Evolutionary conservation across 805 yeast genomes (phyloP).

Genomic region (Zygoascus flipseniorum): DNA sequence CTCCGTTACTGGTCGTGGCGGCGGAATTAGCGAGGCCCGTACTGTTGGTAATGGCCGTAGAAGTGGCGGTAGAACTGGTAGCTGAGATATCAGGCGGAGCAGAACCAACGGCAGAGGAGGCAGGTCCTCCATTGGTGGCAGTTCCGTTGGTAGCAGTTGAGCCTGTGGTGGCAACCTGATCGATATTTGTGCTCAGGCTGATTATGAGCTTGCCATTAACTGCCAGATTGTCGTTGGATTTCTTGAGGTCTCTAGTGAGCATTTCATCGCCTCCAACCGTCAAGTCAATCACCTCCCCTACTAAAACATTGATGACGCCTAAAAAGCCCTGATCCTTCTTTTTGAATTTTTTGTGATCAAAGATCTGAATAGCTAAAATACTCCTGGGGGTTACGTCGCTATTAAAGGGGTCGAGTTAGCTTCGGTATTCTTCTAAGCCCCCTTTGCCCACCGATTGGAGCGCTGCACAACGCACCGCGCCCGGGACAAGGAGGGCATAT

Average conservation of each 20-base stretch:
- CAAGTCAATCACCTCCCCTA: conserved; percentile 77
- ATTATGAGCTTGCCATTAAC: conserved; percentile 91
- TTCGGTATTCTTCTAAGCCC: neutral
- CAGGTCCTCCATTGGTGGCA: neutral
- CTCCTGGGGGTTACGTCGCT: conserved; percentile 61
- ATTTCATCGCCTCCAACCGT: conserved; percentile 50
- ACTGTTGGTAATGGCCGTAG: neutral
- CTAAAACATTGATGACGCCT: conserved; percentile 87
- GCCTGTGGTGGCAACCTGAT: conserved; percentile 17
- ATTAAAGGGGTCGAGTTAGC: conserved; percentile 3
- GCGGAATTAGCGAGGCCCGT: neutral
- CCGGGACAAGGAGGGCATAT: no score
- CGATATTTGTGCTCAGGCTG: conserved; percentile 28
- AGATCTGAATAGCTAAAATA: conserved; percentile 84
- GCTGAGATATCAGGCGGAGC: conserved; percentile 10
- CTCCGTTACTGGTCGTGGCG: conserved; percentile 15
- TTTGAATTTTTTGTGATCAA: conserved; percentile 95
- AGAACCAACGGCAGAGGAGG: conserved; percentile 4
- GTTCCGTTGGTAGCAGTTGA: neutral
- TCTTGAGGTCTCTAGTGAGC: conserved; percentile 83
- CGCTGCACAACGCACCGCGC: neutral
- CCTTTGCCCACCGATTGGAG: neutral
- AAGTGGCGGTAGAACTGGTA: neutral
- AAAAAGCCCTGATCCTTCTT: conserved; percentile 97
- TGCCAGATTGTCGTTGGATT: conserved; percentile 82